These are phyloP conservation scores for Leccinum angustisporum DNA, from an alignment of 1,284 basidiomycete genomes.

Conservation along the genomic window DNA sequence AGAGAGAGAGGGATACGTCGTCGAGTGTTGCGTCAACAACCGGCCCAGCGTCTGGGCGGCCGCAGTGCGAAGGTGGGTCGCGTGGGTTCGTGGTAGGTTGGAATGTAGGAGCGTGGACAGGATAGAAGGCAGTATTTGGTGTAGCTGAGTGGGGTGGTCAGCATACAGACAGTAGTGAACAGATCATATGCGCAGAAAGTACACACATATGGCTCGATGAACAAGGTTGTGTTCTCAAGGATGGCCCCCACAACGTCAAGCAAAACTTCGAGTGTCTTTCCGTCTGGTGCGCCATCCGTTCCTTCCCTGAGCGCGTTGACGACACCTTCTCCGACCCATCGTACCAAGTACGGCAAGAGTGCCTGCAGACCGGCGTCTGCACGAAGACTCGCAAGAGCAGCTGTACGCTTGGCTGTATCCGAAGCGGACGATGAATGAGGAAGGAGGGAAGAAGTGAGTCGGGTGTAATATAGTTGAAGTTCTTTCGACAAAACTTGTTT, in stretches of 20 bases:
- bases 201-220: slow-evolving; percentile 94
- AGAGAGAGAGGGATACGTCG: slow-evolving; percentile 81
- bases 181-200: background rate
- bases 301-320: slow-evolving; percentile 66
- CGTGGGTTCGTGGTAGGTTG: slow-evolving; percentile 62
- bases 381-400: slow-evolving; percentile 87
- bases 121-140: slow-evolving; percentile 93
- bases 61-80: slow-evolving; percentile 67
- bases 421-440: slow-evolving; percentile 40
- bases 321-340: slow-evolving; percentile 91
- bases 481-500: slow-evolving; percentile 95
- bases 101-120: slow-evolving; percentile 90
- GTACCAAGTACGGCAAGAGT: slow-evolving; percentile 92
- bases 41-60: slow-evolving; percentile 84
- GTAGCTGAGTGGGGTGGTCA: slow-evolving; percentile 57
- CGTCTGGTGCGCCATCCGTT: slow-evolving; percentile 58
- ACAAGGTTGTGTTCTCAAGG: slow-evolving; percentile 84
- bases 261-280: slow-evolving; percentile 71
- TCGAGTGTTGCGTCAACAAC: slow-evolving; percentile 75
- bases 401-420: slow-evolving; percentile 69
- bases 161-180: background rate
- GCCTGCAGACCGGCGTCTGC: slow-evolving; percentile 92
- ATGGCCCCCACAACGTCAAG: slow-evolving; percentile 83
- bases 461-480: slow-evolving; percentile 92
- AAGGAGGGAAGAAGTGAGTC: slow-evolving; percentile 84